These are phyloP conservation scores for Lithohypha guttulata DNA, from an alignment of 2,329 filamentous ascomycete genomes.

Conservation along the genomic window DNA sequence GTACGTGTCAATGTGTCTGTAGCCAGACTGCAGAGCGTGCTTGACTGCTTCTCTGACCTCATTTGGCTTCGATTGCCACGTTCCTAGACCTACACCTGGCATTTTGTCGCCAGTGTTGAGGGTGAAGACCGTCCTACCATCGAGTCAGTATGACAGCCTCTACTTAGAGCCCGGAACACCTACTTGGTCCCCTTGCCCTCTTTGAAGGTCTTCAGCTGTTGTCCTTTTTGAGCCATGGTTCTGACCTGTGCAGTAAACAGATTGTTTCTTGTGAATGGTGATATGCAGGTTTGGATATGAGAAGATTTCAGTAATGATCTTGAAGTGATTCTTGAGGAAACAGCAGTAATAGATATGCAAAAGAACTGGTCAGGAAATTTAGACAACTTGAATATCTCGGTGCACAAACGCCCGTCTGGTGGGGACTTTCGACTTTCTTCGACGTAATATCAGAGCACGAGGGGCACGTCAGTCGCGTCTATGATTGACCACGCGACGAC, in stretches of 20 bases:
- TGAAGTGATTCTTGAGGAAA: not conserved
- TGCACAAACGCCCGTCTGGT: too few relatives aligned
- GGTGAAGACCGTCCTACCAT: conserved; percentile 20
- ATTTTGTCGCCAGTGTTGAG: conserved; percentile 31
- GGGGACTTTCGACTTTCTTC: not conserved
- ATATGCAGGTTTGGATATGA: not conserved
- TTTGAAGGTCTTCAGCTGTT: conserved; percentile 2
- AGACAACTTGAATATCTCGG: too few relatives aligned
- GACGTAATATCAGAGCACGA: conserved; percentile 4
- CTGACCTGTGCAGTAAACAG: too few relatives aligned
- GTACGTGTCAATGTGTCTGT: conserved; percentile 62
- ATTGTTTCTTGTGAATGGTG: too few relatives aligned
- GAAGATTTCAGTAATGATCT: not conserved
- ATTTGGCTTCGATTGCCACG: conserved; percentile 63
- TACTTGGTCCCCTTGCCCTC: conserved; percentile 10
- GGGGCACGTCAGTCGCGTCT: conserved; percentile 4
- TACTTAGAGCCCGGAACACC: not conserved
- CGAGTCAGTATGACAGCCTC: not conserved
- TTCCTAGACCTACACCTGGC: conserved; percentile 61
- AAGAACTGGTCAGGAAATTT: too few relatives aligned
- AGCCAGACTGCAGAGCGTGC: conserved; percentile 55
- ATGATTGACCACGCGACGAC: not conserved
- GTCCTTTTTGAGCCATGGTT: too few relatives aligned
- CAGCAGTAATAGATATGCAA: conserved; percentile 1
- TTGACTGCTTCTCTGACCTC: conserved; percentile 63